Evolutionary conservation across 139 green algal genomes (phyloP), one percentile per base, ranked within the genome.

Genomic region (Micractinium sp.): DNA sequence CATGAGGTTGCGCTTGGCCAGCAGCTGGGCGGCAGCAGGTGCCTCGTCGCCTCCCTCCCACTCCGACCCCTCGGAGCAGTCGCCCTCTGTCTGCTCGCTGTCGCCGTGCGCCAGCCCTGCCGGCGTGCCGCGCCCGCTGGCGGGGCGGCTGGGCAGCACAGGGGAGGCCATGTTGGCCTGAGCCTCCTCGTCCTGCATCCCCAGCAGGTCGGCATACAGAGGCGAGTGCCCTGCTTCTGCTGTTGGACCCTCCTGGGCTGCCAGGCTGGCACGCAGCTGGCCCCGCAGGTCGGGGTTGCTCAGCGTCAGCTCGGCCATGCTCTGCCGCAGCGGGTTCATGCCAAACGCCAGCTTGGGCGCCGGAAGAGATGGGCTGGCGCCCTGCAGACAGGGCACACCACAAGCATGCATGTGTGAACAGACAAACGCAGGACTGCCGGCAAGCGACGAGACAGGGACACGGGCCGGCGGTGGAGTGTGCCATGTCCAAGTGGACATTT

Each of bases 291-390:
- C 74, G 7, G 86, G 38, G 47, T 85, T 75, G 39, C 75, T 23
- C 18, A 60, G 39, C 4, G 86, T 35, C 22, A 90, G 23, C 9
- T 74, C 81, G 27, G 25, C 33, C 69, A 91, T 31, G 84, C 89
- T 92, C 29, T 67, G 56, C 31, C 89, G 82, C 60, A 92, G 85
- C 31, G 89, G 89, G 31, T 88, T 38, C 61, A 90, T 85, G 39
- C 76, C 35, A 38, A 29, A 38, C n/a, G 66, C 31, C 36, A 82
- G 89, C 71, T 33, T 75, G 25, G 39, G 82, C 18, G 14, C 63
- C 13, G 81, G 78, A 31, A 56, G 35, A 0, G 66, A 20, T 74
- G 81, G 63, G 39, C 71, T 81, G 47, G 74, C 47, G 4, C n/a
- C 47, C 75, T 85, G 80, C 80, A 85, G n/a, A 29, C 23, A 84